These are phyloP conservation scores for Lanzia echinophila DNA, from an alignment of 2,329 filamentous ascomycete species.

Conservation along the genomic window DNA sequence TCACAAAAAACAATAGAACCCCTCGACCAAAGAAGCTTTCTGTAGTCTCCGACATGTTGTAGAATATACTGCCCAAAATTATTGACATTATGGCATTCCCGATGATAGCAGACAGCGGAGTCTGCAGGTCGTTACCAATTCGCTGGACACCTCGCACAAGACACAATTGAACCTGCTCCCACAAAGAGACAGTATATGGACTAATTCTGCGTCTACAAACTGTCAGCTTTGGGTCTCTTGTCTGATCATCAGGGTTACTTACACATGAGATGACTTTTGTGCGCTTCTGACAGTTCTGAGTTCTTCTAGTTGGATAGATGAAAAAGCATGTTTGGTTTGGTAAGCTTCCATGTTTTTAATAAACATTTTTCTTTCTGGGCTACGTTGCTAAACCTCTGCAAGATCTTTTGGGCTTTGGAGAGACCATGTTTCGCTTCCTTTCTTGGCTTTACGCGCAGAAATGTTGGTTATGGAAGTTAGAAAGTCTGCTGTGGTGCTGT, in stretches of 20 bases:
- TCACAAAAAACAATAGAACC: slow-evolving; percentile 59
- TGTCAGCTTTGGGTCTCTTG: slow-evolving; percentile 30
- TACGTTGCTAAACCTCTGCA: slow-evolving; percentile 41
- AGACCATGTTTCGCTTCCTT: slow-evolving; percentile 43
- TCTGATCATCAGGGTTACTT: background rate
- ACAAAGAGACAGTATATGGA: background rate
- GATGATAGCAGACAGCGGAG: slow-evolving; percentile 11
- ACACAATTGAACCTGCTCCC: slow-evolving; percentile 72
- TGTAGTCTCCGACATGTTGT: slow-evolving; percentile 46
- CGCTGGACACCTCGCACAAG: slow-evolving; percentile 69
- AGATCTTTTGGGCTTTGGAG: slow-evolving; percentile 65
- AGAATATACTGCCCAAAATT: slow-evolving; percentile 57
- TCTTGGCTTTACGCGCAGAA: slow-evolving; percentile 52
- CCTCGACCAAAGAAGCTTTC: slow-evolving; percentile 53
- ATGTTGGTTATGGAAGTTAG: slow-evolving; percentile 65
- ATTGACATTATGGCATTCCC: slow-evolving; percentile 45
- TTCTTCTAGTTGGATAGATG: background rate
- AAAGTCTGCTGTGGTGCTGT: slow-evolving; percentile 51
- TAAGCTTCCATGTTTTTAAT: slow-evolving; percentile 32
- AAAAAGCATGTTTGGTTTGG: background rate
- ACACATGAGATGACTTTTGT: too few species aligned
- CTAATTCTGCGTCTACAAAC: slow-evolving; percentile 47
- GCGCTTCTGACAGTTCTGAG: background rate
- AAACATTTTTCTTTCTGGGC: slow-evolving; percentile 32
- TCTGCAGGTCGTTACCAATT: slow-evolving; percentile 48